Conservation (phyloP, 2,329 filamentous ascomycete genomes). For the Paracoccidioides lutzii region DNA sequence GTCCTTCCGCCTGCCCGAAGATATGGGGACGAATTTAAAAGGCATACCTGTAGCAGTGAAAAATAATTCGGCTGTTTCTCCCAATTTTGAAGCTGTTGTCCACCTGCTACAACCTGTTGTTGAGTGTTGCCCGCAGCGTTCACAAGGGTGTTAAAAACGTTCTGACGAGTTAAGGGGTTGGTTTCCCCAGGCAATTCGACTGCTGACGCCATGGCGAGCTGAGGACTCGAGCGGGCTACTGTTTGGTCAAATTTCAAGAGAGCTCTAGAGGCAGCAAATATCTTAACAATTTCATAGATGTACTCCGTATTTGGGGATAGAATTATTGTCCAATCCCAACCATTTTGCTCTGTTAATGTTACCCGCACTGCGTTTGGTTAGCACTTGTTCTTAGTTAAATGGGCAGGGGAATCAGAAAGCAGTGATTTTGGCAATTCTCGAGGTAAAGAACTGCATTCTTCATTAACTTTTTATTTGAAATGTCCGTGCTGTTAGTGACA, state of each 20-base stretch:
- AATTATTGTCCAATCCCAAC: neutral
- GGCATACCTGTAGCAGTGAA: constrained; percentile 53
- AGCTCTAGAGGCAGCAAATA: neutral
- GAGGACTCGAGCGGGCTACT: neutral
- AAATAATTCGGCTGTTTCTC: constrained; percentile 55
- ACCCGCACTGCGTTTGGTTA: too few relatives aligned
- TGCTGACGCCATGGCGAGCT: constrained; percentile 47
- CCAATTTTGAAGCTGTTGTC: constrained; percentile 60
- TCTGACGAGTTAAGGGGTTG: constrained; percentile 51
- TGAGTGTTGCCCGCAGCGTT: constrained; percentile 51
- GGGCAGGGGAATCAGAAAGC: too few relatives aligned
- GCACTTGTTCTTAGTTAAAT: too few relatives aligned
- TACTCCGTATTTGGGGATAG: neutral
- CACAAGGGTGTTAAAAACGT: constrained; percentile 52
- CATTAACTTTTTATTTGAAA: too few relatives aligned
- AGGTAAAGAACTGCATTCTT: too few relatives aligned
- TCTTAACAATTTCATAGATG: neutral
- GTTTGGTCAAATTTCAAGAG: neutral
- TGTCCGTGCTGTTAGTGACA: too few relatives aligned
- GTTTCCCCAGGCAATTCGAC: constrained; percentile 76
- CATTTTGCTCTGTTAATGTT: neutral
- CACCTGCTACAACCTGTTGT: constrained; percentile 52
- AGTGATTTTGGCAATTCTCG: too few relatives aligned
- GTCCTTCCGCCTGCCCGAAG: neutral
- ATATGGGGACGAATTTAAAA: neutral